These are phyloP conservation scores for Aspergillus quadrilineatus DNA, from an alignment of 2,329 filamentous ascomycete genomes.

Conservation along the genomic window DNA sequence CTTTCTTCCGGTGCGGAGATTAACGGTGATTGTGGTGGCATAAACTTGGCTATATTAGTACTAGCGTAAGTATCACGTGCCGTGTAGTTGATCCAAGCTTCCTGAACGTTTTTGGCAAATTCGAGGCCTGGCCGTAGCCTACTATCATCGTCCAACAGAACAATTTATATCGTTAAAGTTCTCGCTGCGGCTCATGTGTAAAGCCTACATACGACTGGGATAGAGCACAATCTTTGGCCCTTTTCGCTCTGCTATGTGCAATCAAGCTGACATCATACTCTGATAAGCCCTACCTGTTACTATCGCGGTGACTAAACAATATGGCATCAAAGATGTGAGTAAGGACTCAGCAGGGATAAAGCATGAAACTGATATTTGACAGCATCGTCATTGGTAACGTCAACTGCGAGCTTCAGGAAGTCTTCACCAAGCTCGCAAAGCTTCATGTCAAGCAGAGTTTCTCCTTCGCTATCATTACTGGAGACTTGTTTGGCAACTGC, in stretches of 20 bases:
- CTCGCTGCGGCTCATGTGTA: background rate
- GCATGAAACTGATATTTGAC: constrained; percentile 18
- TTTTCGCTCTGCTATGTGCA: constrained; percentile 2
- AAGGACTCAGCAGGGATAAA: background rate
- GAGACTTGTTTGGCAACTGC: constrained; percentile 72
- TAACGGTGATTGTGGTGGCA: constrained; percentile 17
- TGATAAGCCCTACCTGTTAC: constrained; percentile 3
- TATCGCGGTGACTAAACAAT: constrained; percentile 1
- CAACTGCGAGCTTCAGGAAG: constrained; percentile 71
- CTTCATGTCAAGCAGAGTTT: constrained; percentile 88
- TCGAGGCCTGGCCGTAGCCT: background rate
- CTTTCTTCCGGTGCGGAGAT: constrained; percentile 33
- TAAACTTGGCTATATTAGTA: constrained; percentile 5
- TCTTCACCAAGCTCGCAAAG: constrained; percentile 75
- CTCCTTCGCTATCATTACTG: constrained; percentile 77
- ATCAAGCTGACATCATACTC: constrained; percentile 15
- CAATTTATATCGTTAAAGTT: too few relatives aligned
- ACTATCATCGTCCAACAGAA: background rate
- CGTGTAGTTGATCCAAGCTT: constrained; percentile 34
- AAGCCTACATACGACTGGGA: background rate
- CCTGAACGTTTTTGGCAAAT: constrained; percentile 22
- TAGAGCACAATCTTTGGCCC: background rate
- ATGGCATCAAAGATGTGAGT: constrained; percentile 61
- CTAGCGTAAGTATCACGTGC: constrained; percentile 29
- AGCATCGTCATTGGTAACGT: constrained; percentile 76